Base-by-base conservation (phyloP, 1,284 basidiomycete genomes). In the Fomes fomentarius region DNA sequence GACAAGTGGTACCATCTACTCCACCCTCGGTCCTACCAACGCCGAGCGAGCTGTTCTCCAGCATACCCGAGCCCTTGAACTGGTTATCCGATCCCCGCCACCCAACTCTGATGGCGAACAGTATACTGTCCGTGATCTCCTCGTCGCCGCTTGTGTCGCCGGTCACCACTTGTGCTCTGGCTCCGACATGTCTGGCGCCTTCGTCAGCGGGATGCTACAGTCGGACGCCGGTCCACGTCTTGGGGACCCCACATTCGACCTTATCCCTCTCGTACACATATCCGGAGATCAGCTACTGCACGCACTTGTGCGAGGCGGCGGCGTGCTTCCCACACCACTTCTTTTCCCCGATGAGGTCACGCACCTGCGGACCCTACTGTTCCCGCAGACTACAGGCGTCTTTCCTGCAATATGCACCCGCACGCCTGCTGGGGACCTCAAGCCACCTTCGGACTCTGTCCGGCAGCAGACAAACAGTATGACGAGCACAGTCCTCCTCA, bases 401-500 rank as follows among this genome's bases (percentile, higher is more conserved):
- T 58, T 80, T 0, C 74, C 77, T n/a, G 68, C 69, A 1, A 64
- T 78, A 17, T 72, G 68, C 58, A 53, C 56, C 25, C 58, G 56
- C 28, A 46, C 44, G 19, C 17, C 50, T n/a, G 26, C 22, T 30
- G 51, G 52, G 9, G 52, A 45, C 4, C 41, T 63, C 14, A 58
- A 64, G 11, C 47, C 61, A 4, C 61, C 68, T 0, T n/a, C 64
- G 19, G 64, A 70, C 39, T 52, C 50, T 14, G 54, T 57, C 24
- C 56, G 61, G 33, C 61, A 63, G 39, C 62, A 66, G 47, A 66
- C 68, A 45, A 74, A 71, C 50, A 73, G 74, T 61, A 78, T 80
- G 56, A 78, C 79, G 30, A 78, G 79, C 47, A 81, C 79, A 14
- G 74, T 83, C 44, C 66, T 86, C 17, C 72, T 85, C 35, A 79